phyloP scores from a whole-genome alignment of 2,329 filamentous ascomycete species.

The Lachnellula hyalina region DNA sequence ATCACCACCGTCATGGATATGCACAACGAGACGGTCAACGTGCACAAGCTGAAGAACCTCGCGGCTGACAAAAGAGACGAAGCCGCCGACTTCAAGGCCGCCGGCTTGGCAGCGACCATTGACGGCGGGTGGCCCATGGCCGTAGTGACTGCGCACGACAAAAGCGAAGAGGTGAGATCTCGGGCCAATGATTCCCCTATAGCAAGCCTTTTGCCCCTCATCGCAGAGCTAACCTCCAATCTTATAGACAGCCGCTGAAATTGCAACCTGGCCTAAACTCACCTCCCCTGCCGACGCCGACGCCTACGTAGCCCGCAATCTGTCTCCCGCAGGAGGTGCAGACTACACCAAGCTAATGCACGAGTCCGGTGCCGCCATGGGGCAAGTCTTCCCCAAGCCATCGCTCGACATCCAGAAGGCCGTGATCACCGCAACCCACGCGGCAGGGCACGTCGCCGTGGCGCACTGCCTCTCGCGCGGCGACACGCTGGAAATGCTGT shows the following conservation, averaged over 20 bases:
- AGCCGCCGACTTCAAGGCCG: constrained; percentile 45
- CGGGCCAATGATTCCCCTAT: not conserved
- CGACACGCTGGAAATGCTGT: constrained; percentile 28
- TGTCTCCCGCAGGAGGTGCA: not conserved
- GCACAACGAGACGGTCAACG: constrained; percentile 36
- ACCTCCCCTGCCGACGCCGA: too few relatives aligned
- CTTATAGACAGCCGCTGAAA: too few relatives aligned
- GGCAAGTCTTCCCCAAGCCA: constrained; percentile 27
- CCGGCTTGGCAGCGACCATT: constrained; percentile 44
- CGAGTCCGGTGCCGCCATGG: constrained; percentile 28
- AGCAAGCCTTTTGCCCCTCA: too few relatives aligned
- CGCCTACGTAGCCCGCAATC: too few relatives aligned
- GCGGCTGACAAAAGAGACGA: constrained; percentile 32
- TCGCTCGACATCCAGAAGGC: constrained; percentile 39
- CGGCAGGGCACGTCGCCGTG: constrained; percentile 23
- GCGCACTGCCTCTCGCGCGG: constrained; percentile 27
- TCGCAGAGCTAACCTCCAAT: too few relatives aligned
- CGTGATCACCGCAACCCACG: constrained; percentile 36
- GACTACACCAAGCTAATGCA: constrained; percentile 50
- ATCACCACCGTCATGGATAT: constrained; percentile 48
- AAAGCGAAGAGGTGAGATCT: constrained; percentile 2
- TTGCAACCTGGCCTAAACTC: too few relatives aligned
- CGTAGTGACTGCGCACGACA: not conserved
- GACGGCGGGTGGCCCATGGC: constrained; percentile 47
- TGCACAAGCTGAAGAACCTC: constrained; percentile 29